A percentile compares a stretch with the other conserved stretches of the same genome.
phyloP scores from a whole-genome alignment of 352 stramenopile genomes.

The Phytopythium cucurbitacearum region DNA sequence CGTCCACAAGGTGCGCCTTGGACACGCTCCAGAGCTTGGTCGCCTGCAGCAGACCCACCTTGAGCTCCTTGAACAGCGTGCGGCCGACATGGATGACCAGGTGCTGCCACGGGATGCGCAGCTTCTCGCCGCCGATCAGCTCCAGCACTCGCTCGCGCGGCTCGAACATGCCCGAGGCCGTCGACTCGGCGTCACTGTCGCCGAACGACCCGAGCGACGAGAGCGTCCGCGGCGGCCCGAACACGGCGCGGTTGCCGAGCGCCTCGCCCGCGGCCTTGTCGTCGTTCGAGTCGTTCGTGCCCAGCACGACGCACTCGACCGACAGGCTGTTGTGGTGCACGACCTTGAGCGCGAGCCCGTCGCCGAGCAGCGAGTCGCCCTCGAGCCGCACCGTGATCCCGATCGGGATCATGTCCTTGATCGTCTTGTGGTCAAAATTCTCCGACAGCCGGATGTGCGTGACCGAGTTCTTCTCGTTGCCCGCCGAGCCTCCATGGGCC shows the following conservation, averaged over 20 bases:
- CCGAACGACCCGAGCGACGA: slow-evolving; percentile 40
- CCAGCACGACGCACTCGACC: slow-evolving; percentile 79
- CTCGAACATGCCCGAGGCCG: background rate
- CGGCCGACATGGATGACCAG: slow-evolving; percentile 71
- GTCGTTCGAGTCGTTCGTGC: slow-evolving; percentile 21
- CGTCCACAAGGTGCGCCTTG: slow-evolving; percentile 70
- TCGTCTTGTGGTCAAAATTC: slow-evolving; percentile 89
- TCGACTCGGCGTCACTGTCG: slow-evolving; percentile 19
- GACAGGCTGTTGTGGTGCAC: slow-evolving; percentile 81
- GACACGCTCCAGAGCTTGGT: slow-evolving; percentile 84
- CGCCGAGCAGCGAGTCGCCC: slow-evolving; percentile 72
- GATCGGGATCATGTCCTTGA: slow-evolving; percentile 87
- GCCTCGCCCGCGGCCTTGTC: slow-evolving; percentile 6
- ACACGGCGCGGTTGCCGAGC: slow-evolving; percentile 9
- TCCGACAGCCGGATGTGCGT: slow-evolving; percentile 83
- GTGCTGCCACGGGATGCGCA: slow-evolving; percentile 71
- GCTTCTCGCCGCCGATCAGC: slow-evolving; percentile 77
- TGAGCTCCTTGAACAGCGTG: slow-evolving; percentile 69
- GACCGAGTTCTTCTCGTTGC: slow-evolving; percentile 36
- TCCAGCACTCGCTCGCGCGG: slow-evolving; percentile 63
- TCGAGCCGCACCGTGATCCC: slow-evolving; percentile 79
- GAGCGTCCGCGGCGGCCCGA: slow-evolving; percentile 26
- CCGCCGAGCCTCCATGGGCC: slow-evolving; percentile 8
- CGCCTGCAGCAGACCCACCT: slow-evolving; percentile 60
- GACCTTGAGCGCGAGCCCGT: slow-evolving; percentile 73